Conservation (phyloP, 2,329 filamentous ascomycete genomes). For the Aspergillus novoparasiticus region DNA sequence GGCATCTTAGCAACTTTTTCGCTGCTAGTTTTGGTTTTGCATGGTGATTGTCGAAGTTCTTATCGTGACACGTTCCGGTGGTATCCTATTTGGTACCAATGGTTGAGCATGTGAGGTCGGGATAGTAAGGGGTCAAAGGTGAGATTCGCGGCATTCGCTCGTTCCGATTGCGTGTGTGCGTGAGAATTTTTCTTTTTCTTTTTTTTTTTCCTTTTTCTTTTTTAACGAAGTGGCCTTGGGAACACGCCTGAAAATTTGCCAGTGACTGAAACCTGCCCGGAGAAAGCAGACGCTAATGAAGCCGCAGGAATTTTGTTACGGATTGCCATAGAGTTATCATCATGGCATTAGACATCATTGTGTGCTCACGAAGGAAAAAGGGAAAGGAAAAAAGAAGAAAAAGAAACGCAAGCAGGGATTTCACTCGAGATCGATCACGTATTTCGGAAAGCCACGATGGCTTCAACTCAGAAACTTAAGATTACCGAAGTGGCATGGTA, state of each 20-base stretch:
- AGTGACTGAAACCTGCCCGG: constrained; percentile 4
- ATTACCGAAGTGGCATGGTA: constrained; percentile 22
- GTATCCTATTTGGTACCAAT: not conserved
- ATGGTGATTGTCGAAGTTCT: not conserved
- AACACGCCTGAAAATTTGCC: constrained; percentile 3
- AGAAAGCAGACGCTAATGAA: constrained; percentile 18
- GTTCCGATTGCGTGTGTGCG: not conserved
- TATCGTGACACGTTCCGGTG: not conserved
- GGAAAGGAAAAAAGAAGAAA: not conserved
- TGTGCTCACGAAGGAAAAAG: constrained; percentile 29
- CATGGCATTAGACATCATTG: constrained; percentile 37
- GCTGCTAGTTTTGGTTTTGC: not conserved
- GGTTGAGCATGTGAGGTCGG: constrained; percentile 2
- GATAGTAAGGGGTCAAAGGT: not conserved
- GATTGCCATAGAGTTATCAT: constrained; percentile 3
- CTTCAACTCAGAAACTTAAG: constrained; percentile 18
- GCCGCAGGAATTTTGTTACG: constrained; percentile 23
- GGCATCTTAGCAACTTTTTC: not conserved
- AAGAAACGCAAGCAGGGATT: constrained; percentile 8
- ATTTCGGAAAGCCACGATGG: constrained; percentile 9
- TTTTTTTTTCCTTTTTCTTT: not conserved
- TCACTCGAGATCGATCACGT: not conserved
- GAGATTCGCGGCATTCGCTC: not conserved
- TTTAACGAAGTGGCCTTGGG: constrained; percentile 10
- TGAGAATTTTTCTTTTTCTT: not conserved